These are phyloP conservation scores for Ophiosphaerella herpotricha DNA, from an alignment of 2,329 filamentous ascomycete species.

Conservation along the genomic window DNA sequence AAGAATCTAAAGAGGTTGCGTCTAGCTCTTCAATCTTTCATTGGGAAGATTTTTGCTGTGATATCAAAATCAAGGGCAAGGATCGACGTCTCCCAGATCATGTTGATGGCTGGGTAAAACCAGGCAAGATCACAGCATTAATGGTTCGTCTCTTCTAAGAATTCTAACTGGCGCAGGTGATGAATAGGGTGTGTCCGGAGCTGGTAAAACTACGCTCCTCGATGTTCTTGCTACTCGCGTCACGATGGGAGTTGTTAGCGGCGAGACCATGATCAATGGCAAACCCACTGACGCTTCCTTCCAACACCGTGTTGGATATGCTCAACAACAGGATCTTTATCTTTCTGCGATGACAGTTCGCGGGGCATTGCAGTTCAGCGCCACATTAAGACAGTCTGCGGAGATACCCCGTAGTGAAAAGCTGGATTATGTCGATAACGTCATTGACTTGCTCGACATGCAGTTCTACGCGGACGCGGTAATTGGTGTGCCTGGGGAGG, in stretches of 20 bases:
- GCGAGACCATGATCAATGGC: conserved; percentile 77
- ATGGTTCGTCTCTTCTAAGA: background rate
- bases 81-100: conserved; percentile 55
- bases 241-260: conserved; percentile 80
- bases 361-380: too few relatives aligned
- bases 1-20: conserved; percentile 61
- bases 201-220: conserved; percentile 35
- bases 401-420: too few relatives aligned
- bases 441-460: too few relatives aligned
- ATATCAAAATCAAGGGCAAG: conserved; percentile 56
- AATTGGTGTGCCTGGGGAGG: too few relatives aligned
- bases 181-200: background rate
- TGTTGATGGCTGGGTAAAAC: conserved; percentile 59
- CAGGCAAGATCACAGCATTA: conserved; percentile 55
- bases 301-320: conserved; percentile 9
- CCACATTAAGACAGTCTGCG: too few relatives aligned
- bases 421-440: too few relatives aligned
- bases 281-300: conserved; percentile 49
- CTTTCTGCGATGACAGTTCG: too few relatives aligned
- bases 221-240: conserved; percentile 67
- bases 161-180: too few relatives aligned
- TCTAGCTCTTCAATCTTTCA: conserved; percentile 67
- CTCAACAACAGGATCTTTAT: too few relatives aligned
- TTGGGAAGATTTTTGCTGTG: conserved; percentile 59
- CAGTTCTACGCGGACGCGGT: too few relatives aligned